phyloP scores from a whole-genome alignment of 2,329 filamentous ascomycete species.

The Penicillium sp. region DNA sequence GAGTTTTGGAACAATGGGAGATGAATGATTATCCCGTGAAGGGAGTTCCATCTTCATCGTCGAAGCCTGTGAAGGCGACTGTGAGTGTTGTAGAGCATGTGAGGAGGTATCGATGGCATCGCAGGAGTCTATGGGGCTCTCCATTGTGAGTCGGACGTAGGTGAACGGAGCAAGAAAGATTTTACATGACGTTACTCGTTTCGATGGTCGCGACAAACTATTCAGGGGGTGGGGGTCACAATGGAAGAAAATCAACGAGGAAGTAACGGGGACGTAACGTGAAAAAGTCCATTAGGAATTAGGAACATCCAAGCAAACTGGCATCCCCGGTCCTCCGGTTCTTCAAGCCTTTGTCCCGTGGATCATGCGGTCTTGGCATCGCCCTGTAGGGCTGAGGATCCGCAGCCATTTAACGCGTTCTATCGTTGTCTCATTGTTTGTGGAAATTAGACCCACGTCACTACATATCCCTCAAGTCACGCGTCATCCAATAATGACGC shows the following conservation, averaged over 20 bases:
- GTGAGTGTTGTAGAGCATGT: background rate
- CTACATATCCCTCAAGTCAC: no score
- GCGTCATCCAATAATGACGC: no score
- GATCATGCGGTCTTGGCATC: conserved; percentile 15
- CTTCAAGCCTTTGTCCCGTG: background rate
- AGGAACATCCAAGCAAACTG: background rate
- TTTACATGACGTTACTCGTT: conserved; percentile 8
- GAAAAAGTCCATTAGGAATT: no score
- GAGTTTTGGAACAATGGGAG: conserved; percentile 16
- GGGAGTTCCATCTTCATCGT: conserved; percentile 4
- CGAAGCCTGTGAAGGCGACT: background rate
- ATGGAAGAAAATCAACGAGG: background rate
- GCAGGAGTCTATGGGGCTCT: conserved; percentile 10
- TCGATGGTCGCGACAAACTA: background rate
- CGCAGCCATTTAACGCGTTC: background rate
- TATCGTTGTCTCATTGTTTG: background rate
- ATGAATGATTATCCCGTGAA: conserved; percentile 1
- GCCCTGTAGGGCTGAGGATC: conserved; percentile 29
- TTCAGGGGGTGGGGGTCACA: background rate
- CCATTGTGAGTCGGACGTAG: conserved; percentile 12
- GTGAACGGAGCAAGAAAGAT: background rate
- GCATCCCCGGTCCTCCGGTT: background rate
- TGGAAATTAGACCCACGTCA: no score
- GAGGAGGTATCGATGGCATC: conserved; percentile 19
- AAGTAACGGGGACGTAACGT: no score